Evolutionary conservation across 2,329 filamentous ascomycete genomes (phyloP).

Genomic region (Botrytis byssoidea): DNA sequence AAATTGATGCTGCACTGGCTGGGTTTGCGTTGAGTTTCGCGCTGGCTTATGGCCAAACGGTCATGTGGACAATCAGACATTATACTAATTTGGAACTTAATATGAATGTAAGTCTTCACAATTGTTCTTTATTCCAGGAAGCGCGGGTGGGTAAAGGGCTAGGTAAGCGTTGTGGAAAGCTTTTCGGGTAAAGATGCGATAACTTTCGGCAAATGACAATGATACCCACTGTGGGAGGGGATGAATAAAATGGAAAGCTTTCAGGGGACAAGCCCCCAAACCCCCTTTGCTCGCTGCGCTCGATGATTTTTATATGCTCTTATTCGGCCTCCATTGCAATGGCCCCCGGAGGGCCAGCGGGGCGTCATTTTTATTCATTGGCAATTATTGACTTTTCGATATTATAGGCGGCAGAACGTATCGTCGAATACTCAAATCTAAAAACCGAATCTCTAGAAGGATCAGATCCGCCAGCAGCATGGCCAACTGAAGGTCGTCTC

Average conservation of each 20-base stretch:
- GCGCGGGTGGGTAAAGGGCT: neutral
- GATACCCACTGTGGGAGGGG: neutral
- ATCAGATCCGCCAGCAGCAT: conserved; percentile 62
- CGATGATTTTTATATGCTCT: neutral
- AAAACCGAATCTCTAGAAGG: conserved; percentile 65
- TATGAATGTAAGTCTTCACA: conserved; percentile 59
- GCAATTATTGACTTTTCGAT: neutral
- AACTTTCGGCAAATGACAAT: neutral
- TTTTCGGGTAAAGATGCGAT: neutral
- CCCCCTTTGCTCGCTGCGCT: neutral
- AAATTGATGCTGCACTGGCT: conserved; percentile 67
- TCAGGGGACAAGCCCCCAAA: neutral
- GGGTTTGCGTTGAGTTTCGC: conserved; percentile 76
- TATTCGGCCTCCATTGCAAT: neutral
- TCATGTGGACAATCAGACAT: conserved; percentile 65
- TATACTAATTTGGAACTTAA: conserved; percentile 72
- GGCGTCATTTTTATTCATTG: neutral
- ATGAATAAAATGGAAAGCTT: neutral
- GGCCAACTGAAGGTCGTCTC: conserved; percentile 72
- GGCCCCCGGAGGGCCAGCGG: neutral
- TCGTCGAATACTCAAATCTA: conserved; percentile 71
- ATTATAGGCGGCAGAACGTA: conserved; percentile 56
- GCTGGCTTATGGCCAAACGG: conserved; percentile 62
- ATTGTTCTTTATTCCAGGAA: neutral
- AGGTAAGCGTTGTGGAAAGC: neutral